Evolutionary conservation across 2,329 filamentous ascomycete genomes (phyloP).

Genomic region (Epichloe sibirici): DNA sequence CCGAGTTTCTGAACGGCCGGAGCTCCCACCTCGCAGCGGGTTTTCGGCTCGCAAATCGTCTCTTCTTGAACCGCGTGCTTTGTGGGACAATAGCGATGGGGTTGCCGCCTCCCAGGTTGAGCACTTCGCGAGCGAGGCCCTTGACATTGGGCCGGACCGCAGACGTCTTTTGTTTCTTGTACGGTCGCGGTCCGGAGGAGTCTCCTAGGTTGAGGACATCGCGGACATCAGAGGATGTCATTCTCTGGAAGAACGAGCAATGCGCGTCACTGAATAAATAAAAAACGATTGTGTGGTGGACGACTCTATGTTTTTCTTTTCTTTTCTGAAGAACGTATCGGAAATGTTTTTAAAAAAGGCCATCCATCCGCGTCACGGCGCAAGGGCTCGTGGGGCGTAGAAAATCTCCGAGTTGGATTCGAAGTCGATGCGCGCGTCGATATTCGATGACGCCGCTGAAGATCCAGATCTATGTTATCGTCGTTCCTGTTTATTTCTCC

Average conservation of each 20-base stretch:
- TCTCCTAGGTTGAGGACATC: slow-evolving; percentile 77
- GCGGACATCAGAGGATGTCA: slow-evolving; percentile 71
- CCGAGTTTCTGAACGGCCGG: slow-evolving; percentile 63
- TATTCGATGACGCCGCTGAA: not conserved
- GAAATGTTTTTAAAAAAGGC: not conserved
- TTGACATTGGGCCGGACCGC: slow-evolving; percentile 49
- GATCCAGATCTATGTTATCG: not conserved
- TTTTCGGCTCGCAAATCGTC: slow-evolving; percentile 40
- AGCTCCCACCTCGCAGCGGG: slow-evolving; percentile 53
- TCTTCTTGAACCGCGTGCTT: slow-evolving; percentile 46
- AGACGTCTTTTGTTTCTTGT: slow-evolving; percentile 63
- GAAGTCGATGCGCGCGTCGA: not conserved
- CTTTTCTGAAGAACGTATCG: not conserved
- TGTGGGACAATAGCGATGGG: slow-evolving; percentile 55
- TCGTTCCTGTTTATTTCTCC: not conserved
- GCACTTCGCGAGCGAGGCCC: slow-evolving; percentile 52
- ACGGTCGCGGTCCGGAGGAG: slow-evolving; percentile 37
- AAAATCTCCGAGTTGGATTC: not conserved
- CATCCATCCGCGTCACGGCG: not conserved
- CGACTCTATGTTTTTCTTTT: not conserved
- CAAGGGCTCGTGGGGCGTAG: not conserved
- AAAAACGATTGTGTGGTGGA: too few species aligned
- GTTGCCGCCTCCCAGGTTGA: slow-evolving; percentile 53
- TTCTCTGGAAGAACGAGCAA: slow-evolving; percentile 21
- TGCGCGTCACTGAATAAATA: not conserved